phyloP scores from a whole-genome alignment of 768 basidiomycete genomes.

The Psilocybe cubensis region DNA sequence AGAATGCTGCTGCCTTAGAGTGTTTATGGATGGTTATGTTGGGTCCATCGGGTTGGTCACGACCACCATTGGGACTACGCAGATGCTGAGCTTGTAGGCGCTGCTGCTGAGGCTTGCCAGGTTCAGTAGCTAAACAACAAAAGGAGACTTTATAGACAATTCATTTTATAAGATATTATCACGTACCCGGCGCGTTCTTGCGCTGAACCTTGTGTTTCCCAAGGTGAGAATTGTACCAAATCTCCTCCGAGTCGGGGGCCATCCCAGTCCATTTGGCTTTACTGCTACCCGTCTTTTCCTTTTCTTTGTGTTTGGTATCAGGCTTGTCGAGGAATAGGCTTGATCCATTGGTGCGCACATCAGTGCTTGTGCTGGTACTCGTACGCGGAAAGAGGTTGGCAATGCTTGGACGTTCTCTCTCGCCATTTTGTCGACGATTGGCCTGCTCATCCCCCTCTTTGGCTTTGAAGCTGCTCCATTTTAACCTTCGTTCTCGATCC shows the following conservation, averaged over 20 bases:
- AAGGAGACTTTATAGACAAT: conserved; percentile 3
- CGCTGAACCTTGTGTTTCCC: conserved; percentile 68
- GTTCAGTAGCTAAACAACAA: conserved; percentile 42
- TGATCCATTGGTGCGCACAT: conserved; percentile 7
- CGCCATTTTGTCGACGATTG: conserved; percentile 5
- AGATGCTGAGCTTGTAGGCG: conserved; percentile 66
- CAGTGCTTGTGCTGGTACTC: conserved; percentile 29
- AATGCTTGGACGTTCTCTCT: conserved; percentile 28
- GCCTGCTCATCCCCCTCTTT: conserved; percentile 30
- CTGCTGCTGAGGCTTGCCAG: conserved; percentile 65
- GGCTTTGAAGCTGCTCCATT: conserved; percentile 67
- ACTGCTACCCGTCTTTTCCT: conserved; percentile 21
- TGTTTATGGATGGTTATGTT: conserved; percentile 79
- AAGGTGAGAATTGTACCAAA: conserved; percentile 67
- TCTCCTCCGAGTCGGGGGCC: conserved; percentile 56
- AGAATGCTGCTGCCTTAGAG: conserved; percentile 78
- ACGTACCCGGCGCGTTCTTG: conserved; percentile 43
- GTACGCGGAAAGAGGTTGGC: conserved; percentile 32
- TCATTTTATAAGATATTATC: conserved; percentile 6
- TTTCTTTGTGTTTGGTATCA: conserved; percentile 12
- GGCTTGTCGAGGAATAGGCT: conserved; percentile 17
- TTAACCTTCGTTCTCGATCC: conserved; percentile 45
- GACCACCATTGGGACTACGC: conserved; percentile 44
- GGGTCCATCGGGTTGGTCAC: conserved; percentile 54
- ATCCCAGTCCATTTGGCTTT: conserved; percentile 49